Conservation (phyloP, 768 basidiomycete species). For the Amanita muscaria region DNA sequence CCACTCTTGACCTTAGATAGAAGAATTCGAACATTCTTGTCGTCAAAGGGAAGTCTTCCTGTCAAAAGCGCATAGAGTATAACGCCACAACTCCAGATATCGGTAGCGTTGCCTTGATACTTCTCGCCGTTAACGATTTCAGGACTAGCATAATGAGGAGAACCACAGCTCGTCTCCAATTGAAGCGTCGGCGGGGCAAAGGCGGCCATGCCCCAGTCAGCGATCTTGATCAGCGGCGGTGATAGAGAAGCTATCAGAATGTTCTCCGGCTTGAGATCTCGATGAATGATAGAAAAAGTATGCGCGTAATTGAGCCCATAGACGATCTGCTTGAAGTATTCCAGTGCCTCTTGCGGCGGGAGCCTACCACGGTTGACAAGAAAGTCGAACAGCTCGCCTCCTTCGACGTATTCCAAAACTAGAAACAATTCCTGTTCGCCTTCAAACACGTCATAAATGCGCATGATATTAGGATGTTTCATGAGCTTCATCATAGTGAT, state of each 20-base stretch:
- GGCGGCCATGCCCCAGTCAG: slow-evolving; percentile 98
- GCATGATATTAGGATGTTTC: slow-evolving; percentile 95
- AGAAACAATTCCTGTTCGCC: slow-evolving; percentile 86
- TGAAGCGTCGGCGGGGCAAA: slow-evolving; percentile 80
- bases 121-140: slow-evolving; percentile 90
- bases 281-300: slow-evolving; percentile 94
- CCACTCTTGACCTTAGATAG: slow-evolving; percentile 84
- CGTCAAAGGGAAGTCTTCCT: slow-evolving; percentile 89
- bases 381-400: slow-evolving; percentile 95
- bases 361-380: slow-evolving; percentile 84
- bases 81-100: slow-evolving; percentile 96
- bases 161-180: slow-evolving; percentile 92
- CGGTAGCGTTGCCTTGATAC: slow-evolving; percentile 84
- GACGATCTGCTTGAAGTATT: slow-evolving; percentile 93
- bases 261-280: slow-evolving; percentile 97
- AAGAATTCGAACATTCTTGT: slow-evolving; percentile 71
- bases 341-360: slow-evolving; percentile 70
- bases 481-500: slow-evolving; percentile 99
- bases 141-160: slow-evolving; percentile 94
- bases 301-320: slow-evolving; percentile 95
- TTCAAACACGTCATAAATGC: slow-evolving; percentile 93
- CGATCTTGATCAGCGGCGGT: slow-evolving; percentile 86
- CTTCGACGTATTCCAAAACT: slow-evolving; percentile 90
- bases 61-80: slow-evolving; percentile 87
- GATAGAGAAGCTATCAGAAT: slow-evolving; percentile 80